Conservation (phyloP, 352 stramenopile species). For the Elongisporangium prolatum region DNA sequence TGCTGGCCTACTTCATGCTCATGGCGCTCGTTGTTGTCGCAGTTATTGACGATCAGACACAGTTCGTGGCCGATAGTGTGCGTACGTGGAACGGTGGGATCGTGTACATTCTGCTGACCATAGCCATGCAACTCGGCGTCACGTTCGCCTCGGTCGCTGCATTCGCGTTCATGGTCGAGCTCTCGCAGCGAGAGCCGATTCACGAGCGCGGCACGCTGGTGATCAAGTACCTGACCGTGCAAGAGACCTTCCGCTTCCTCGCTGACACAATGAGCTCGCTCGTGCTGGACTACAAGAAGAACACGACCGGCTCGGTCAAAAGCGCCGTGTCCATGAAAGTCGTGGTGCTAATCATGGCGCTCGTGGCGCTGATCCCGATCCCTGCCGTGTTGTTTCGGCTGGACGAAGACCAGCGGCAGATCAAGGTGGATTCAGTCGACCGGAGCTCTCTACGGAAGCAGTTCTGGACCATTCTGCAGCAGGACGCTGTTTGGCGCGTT, state of each 20-base stretch:
- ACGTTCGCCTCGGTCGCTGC: conserved; percentile 52
- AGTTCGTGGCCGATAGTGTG: conserved; percentile 31
- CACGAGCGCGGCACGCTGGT: conserved; percentile 60
- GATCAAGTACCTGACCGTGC: conserved; percentile 64
- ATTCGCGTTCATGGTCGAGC: conserved; percentile 65
- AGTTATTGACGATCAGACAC: conserved; percentile 44
- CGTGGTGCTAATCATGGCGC: conserved; percentile 61
- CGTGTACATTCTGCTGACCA: conserved; percentile 71
- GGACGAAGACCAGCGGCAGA: conserved; percentile 63
- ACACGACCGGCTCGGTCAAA: conserved; percentile 24
- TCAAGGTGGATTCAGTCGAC: conserved; percentile 69
- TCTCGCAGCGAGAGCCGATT: conserved; percentile 75
- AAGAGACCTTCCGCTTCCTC: conserved; percentile 39
- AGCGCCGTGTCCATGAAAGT: conserved; percentile 60
- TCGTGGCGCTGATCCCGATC: conserved; percentile 60
- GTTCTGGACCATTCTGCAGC: conserved; percentile 71
- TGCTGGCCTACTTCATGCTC: conserved; percentile 60
- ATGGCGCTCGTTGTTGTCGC: conserved; percentile 64
- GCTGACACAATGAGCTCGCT: conserved; percentile 33
- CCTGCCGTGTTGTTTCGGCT: conserved; percentile 58
- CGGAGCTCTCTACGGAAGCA: conserved; percentile 50
- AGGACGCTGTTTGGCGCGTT: conserved; percentile 71
- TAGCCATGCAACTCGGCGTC: conserved; percentile 58
- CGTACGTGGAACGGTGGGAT: conserved; percentile 47
- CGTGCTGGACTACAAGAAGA: conserved; percentile 30